Base-by-base conservation (phyloP, 148 eudicot genomes). In the Limonium bicolor region DNA sequence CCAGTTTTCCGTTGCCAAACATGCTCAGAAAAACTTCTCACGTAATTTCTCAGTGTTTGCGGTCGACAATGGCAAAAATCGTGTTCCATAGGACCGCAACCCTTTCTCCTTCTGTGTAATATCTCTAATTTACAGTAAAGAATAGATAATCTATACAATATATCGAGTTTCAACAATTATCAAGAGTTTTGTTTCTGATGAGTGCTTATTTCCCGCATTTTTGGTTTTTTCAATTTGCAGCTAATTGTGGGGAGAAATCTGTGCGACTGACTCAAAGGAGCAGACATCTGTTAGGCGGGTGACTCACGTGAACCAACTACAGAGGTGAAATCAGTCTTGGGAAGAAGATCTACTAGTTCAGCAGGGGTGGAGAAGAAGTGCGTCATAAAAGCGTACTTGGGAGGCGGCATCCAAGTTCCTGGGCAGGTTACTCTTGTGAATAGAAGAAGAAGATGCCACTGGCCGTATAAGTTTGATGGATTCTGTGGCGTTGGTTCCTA, bases 401-500 rank as follows among this genome's bases (percentile, higher is more conserved):
- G 66, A 12, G 64, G 74, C 22, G 58, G 62, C 41, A 31, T 70
- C 66, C 28, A 56, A 49, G 24, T 64, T 15, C 62, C 7, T 69
- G 74, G 74, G 42, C 42, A 1, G 67, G 60, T 52, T 64, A 56
- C 20, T 28, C 63, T 20, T 37, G 49, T 56, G 56, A 65, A 33
- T 43, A 64, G 2, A 44, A 55, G 32, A 58, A 39, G 48, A 58
- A 41, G 43, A 55, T 40, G 48, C 64, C 1, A 50, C 56, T 32
- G 41, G 33, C 16, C 51, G 66, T 27, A 60, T 23, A 2, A 34
- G 55, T 16, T 48, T 55, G 36, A 63, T 64, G n/a, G 61, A 40
- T 9, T 75, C 93, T 46, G 46, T 63, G 77, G 96, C 93, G 51
- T 48, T 73, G 53, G 79, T 74, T 16, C 78, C 83, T 72, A 68